Evolutionary conservation across 257 asterid genomes (phyloP).

Genomic region (Gynochthodes officinalis): DNA sequence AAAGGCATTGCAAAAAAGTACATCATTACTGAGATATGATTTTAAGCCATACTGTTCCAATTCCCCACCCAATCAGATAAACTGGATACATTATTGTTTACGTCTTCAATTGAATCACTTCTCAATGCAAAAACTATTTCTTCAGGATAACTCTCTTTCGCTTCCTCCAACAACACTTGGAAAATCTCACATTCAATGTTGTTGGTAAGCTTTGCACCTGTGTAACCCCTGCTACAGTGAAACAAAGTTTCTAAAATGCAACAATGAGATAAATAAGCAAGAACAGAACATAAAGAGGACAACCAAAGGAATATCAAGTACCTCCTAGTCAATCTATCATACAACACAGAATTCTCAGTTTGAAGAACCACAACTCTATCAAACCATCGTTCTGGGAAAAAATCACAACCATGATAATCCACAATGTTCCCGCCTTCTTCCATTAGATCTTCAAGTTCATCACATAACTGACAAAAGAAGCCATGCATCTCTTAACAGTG

Average conservation of each 20-base stretch:
- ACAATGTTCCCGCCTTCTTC: conserved; percentile 92
- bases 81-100: conserved; percentile 45
- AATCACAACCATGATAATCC: conserved; percentile 95
- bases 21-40: background rate
- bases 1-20: too few relatives aligned
- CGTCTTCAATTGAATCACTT: conserved; percentile 66
- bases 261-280: too few relatives aligned
- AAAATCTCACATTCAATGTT: conserved; percentile 88
- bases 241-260: conserved; percentile 25
- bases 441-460: conserved; percentile 94
- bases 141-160: conserved; percentile 77
- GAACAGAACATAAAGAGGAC: background rate
- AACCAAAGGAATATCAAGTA: conserved; percentile 8
- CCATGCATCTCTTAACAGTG: background rate
- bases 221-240: conserved; percentile 59
- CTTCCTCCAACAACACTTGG: conserved; percentile 84
- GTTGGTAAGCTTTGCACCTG: conserved; percentile 74
- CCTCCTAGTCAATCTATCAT: conserved; percentile 78
- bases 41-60: conserved; percentile 47
- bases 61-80: conserved; percentile 60
- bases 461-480: conserved; percentile 57
- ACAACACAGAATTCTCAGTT: conserved; percentile 67
- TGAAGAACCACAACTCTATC: conserved; percentile 80
- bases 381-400: conserved; percentile 96
- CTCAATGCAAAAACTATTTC: conserved; percentile 59